phyloP scores from a whole-genome alignment of 129 eudicot species.

The Flaveria linearis region DNA sequence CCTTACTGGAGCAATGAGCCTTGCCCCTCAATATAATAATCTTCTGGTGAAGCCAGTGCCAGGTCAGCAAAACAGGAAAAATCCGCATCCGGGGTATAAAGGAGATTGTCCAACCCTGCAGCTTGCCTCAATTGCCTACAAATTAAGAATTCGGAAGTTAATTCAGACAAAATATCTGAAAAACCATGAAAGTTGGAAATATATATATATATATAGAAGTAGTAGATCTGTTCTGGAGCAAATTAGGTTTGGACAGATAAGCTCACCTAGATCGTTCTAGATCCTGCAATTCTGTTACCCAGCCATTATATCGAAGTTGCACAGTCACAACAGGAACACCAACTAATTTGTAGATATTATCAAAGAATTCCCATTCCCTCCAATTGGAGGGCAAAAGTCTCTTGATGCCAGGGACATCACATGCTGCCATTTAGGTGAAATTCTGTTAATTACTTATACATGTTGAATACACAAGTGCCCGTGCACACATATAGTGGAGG shows the following conservation, averaged over 20 bases:
- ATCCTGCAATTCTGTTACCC: constrained; percentile 98
- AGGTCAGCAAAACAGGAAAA: constrained; percentile 98
- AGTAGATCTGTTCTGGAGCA: neutral
- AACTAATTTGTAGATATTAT: constrained; percentile 81
- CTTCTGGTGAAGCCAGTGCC: constrained; percentile 92
- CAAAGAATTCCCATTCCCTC: constrained; percentile 88
- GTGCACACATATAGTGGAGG: neutral
- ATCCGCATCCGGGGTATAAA: constrained; percentile 98
- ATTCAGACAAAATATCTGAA: neutral
- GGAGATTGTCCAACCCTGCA: constrained; percentile 89
- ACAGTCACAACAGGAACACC: constrained; percentile 99
- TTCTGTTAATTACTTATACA: constrained; percentile 12
- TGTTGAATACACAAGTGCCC: neutral
- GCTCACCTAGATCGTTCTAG: constrained; percentile 77
- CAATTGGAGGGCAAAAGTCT: constrained; percentile 75
- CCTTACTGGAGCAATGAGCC: constrained; percentile 98
- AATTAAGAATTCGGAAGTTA: constrained; percentile 18
- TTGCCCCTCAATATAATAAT: constrained; percentile 87
- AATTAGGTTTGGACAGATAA: constrained; percentile 11
- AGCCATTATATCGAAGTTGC: constrained; percentile 94
- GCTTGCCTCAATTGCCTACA: constrained; percentile 83
- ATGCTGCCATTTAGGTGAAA: constrained; percentile 52
- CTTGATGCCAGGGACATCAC: constrained; percentile 99
- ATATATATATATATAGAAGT: neutral
- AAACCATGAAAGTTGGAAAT: neutral